A percentile compares a stretch with the other conserved stretches of the same genome.
phyloP scores from a whole-genome alignment of 2,329 filamentous ascomycete species.

The Metarhizium album region DNA sequence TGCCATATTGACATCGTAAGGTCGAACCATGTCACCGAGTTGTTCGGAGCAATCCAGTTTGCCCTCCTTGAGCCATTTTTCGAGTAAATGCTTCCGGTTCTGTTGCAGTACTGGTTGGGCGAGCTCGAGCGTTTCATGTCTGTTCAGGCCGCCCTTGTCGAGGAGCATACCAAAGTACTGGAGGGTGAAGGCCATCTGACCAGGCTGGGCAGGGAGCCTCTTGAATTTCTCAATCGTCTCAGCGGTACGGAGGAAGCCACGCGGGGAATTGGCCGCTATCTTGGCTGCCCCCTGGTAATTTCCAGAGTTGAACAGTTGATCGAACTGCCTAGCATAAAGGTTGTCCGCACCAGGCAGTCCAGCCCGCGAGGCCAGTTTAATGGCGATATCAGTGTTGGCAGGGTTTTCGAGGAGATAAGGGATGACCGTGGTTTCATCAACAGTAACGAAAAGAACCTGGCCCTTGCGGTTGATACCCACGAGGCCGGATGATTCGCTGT shows the following conservation, averaged over 20 bases:
- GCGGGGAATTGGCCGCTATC: conserved; percentile 90
- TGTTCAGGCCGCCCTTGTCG: conserved; percentile 88
- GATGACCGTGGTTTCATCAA: conserved; percentile 85
- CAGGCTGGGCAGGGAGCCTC: conserved; percentile 65
- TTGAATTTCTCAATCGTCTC: conserved; percentile 97
- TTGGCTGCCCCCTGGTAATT: conserved; percentile 86
- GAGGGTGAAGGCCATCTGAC: conserved; percentile 85
- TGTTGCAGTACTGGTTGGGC: conserved; percentile 87
- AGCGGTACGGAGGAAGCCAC: conserved; percentile 85
- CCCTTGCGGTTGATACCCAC: conserved; percentile 96
- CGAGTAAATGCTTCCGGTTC: conserved; percentile 87
- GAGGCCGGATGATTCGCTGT: conserved; percentile 76
- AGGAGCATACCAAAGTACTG: conserved; percentile 97
- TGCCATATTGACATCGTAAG: conserved; percentile 81
- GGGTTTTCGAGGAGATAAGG: conserved; percentile 95
- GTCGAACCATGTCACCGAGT: conserved; percentile 84
- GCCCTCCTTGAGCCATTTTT: conserved; percentile 96
- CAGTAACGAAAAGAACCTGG: conserved; percentile 86
- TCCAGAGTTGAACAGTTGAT: conserved; percentile 69
- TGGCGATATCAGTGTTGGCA: conserved; percentile 83
- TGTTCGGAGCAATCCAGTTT: conserved; percentile 96
- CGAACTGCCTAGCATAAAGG: conserved; percentile 86
- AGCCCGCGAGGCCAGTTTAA: conserved; percentile 91
- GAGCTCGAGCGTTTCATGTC: conserved; percentile 87
- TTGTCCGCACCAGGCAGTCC: conserved; percentile 90